Percentiles rank a stretch among this genome's conserved stretches.
phyloP scores from a whole-genome alignment of 2,329 filamentous ascomycete genomes.

The Colletotrichum eremochloae region DNA sequence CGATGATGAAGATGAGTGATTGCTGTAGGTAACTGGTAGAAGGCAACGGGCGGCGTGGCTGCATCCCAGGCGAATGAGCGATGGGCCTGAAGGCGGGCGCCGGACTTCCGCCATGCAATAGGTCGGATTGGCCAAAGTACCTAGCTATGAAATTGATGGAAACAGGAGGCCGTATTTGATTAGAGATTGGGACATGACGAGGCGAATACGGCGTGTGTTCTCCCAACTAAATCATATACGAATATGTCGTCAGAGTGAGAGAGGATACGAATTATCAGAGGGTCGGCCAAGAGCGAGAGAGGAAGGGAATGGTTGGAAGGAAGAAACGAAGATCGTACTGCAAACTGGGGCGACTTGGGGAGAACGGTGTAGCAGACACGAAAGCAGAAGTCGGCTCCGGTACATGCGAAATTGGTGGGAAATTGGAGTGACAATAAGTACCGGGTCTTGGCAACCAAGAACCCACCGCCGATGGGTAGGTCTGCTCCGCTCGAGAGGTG shows the following conservation, averaged over 20 bases:
- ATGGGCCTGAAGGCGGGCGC: slow-evolving; percentile 18
- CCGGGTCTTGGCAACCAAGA: slow-evolving; percentile 23
- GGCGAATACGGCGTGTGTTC: slow-evolving; percentile 38
- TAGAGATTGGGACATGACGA: slow-evolving; percentile 25
- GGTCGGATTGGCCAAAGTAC: slow-evolving; percentile 8
- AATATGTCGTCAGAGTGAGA: slow-evolving; percentile 3
- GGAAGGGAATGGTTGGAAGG: background rate
- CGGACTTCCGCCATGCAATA: slow-evolving; percentile 17
- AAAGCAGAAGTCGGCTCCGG: slow-evolving; percentile 42
- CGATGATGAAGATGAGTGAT: background rate
- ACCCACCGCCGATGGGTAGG: slow-evolving; percentile 24
- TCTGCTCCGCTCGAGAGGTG: slow-evolving; percentile 15
- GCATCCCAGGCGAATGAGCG: slow-evolving; percentile 15
- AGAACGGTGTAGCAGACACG: slow-evolving; percentile 28
- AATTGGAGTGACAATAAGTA: slow-evolving; percentile 41
- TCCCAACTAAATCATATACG: slow-evolving; percentile 23
- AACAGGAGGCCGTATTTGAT: slow-evolving; percentile 14
- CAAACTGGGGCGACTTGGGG: slow-evolving; percentile 21
- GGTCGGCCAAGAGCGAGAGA: background rate
- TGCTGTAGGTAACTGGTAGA: background rate
- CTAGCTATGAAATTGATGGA: background rate
- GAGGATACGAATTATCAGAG: slow-evolving; percentile 8
- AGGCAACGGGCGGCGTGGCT: slow-evolving; percentile 11
- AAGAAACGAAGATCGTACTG: slow-evolving; percentile 25
- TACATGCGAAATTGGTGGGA: slow-evolving; percentile 44